A percentile compares a stretch with the other conserved stretches of the same genome.
phyloP scores from a whole-genome alignment of 495 filamentous ascomycete genomes.

The Aspergillus steynii region DNA sequence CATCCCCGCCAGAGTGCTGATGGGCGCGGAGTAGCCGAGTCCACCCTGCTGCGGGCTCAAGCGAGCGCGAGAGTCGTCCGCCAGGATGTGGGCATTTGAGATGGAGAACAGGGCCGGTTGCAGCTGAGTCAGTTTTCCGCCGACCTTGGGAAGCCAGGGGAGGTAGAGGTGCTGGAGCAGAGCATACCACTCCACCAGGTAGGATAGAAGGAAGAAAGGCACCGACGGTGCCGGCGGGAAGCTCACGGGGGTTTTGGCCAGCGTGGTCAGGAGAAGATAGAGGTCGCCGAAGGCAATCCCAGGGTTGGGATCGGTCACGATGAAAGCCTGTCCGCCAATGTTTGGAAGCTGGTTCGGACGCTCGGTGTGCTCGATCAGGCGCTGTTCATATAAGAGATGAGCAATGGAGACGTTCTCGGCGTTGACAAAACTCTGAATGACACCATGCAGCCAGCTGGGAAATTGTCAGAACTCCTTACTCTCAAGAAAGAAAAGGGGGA shows the following conservation, averaged over 20 bases:
- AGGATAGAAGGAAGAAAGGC: constrained; percentile 43
- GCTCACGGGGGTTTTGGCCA: constrained; percentile 31
- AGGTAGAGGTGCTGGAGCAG: constrained; percentile 45
- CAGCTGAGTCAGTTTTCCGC: constrained; percentile 47
- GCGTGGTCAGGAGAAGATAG: constrained; percentile 33
- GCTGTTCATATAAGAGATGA: constrained; percentile 60
- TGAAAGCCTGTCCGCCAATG: constrained; percentile 42
- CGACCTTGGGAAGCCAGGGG: constrained; percentile 41
- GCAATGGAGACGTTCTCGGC: constrained; percentile 58
- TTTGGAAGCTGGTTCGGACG: constrained; percentile 38
- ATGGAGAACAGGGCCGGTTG: constrained; percentile 56
- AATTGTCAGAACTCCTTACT: constrained; percentile 22
- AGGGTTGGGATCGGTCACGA: constrained; percentile 43
- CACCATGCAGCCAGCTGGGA: constrained; percentile 46
- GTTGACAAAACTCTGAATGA: constrained; percentile 58
- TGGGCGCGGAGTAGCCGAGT: constrained; percentile 49
- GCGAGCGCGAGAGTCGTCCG: constrained; percentile 45
- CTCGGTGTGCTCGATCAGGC: constrained; percentile 47
- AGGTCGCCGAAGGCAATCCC: constrained; percentile 36
- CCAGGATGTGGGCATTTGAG: constrained; percentile 48
- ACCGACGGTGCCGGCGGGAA: constrained; percentile 31
- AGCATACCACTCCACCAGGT: constrained; percentile 51
- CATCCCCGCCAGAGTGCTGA: constrained; percentile 57
- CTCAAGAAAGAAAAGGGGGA: background rate
- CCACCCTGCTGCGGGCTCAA: constrained; percentile 47